Percentiles rank a stretch among this genome's conserved stretches.
Conservation (phyloP, 345 rosid genomes). For the Gossypium bickii region DNA sequence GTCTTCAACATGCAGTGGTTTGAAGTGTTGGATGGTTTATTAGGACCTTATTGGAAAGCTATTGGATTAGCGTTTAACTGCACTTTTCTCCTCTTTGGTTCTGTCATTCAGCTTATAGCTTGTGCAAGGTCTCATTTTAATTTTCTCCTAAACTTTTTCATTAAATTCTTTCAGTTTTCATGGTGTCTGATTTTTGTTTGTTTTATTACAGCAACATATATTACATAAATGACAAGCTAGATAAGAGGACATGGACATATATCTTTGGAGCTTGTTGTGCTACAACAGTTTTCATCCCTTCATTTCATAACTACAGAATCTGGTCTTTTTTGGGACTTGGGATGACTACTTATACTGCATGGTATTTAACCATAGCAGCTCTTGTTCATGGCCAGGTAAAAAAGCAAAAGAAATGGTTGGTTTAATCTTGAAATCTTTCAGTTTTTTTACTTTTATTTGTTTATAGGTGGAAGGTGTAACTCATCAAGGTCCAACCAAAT, state of each 20-base stretch:
- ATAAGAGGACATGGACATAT: slow-evolving; percentile 92
- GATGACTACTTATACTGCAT: slow-evolving; percentile 89
- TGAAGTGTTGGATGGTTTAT: slow-evolving; percentile 77
- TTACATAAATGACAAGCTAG: slow-evolving; percentile 65
- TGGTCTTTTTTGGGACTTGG: slow-evolving; percentile 87
- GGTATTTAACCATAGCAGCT: slow-evolving; percentile 70
- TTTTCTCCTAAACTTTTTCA: background rate
- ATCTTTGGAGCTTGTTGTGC: slow-evolving; percentile 92
- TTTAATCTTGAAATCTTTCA: background rate
- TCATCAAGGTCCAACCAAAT: slow-evolving; percentile 55
- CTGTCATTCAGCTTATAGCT: slow-evolving; percentile 81
- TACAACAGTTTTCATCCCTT: slow-evolving; percentile 71
- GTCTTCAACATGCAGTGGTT: slow-evolving; percentile 52
- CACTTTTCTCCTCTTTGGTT: slow-evolving; percentile 81
- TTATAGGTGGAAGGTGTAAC: slow-evolving; percentile 51
- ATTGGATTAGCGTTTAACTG: slow-evolving; percentile 74
- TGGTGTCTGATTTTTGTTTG: slow-evolving; percentile 3
- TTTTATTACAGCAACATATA: slow-evolving; percentile 59
- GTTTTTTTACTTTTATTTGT: background rate
- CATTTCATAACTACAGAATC: slow-evolving; percentile 77
- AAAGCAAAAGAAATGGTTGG: background rate
- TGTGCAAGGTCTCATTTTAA: slow-evolving; percentile 56
- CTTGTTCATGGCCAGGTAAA: slow-evolving; percentile 64
- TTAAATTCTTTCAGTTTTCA: background rate
- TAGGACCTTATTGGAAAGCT: slow-evolving; percentile 85